These are phyloP conservation scores for Diophrys appendiculata DNA, from an alignment of 73 alveolate species.

Conservation along the genomic window DNA sequence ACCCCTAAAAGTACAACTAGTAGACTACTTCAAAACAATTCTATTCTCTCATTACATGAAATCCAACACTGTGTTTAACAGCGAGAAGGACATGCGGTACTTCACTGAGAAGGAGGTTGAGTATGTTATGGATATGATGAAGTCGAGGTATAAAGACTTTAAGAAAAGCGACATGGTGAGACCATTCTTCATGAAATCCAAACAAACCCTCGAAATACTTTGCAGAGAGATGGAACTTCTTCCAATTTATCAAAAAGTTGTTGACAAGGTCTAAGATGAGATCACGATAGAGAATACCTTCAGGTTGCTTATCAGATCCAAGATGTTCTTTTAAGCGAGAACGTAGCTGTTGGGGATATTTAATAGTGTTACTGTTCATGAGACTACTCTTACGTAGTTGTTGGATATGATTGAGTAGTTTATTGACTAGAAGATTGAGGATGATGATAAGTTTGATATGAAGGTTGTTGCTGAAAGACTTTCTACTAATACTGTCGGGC, in stretches of 20 bases:
- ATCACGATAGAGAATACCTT: neutral
- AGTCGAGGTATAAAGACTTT: constrained; percentile 40
- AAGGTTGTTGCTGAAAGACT: neutral
- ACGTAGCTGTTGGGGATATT: neutral
- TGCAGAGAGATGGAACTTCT: too few species aligned
- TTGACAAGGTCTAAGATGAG: too few species aligned
- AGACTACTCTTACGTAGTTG: neutral
- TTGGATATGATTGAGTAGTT: neutral
- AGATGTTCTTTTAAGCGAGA: neutral
- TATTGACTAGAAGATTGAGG: neutral
- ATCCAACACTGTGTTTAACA: constrained; percentile 16
- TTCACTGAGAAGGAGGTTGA: constrained; percentile 44
- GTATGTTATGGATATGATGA: constrained; percentile 51
- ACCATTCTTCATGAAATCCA: too few species aligned
- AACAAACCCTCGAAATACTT: too few species aligned
- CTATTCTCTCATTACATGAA: neutral
- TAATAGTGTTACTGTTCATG: neutral
- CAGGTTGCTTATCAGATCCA: neutral
- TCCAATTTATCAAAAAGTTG: too few species aligned
- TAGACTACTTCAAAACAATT: neutral
- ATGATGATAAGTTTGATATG: neutral
- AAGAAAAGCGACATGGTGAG: too few species aligned
- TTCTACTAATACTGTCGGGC: neutral
- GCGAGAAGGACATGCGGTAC: constrained; percentile 24
- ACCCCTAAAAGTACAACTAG: too few species aligned